Conservation (phyloP, 164 flowering plant genomes). For the Buxus sempervirens region DNA sequence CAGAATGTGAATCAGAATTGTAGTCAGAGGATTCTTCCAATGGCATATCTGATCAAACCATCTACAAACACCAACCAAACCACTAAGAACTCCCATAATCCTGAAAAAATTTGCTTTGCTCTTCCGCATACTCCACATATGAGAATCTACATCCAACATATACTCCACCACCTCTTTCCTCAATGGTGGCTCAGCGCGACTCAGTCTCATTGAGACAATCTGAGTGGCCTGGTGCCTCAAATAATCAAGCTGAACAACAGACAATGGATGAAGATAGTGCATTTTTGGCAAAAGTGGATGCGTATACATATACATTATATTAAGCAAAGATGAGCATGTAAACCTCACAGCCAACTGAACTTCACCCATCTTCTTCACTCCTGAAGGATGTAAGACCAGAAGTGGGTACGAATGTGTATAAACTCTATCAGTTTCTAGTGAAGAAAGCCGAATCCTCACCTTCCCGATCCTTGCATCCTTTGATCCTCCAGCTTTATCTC, state of each 20-base stretch:
- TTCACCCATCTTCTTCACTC: conserved; percentile 66
- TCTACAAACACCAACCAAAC: conserved; percentile 20
- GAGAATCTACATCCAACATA: no score
- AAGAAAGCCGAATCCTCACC: conserved; percentile 53
- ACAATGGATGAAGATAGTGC: conserved; percentile 47
- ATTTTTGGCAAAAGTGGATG: conserved; percentile 46
- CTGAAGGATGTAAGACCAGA: conserved; percentile 37
- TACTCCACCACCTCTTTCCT: conserved; percentile 56
- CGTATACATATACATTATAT: conserved; percentile 32
- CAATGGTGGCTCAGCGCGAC: no score
- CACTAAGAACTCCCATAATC: conserved; percentile 24
- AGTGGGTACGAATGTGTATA: conserved; percentile 59
- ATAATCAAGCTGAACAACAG: conserved; percentile 34
- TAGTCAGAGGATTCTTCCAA: conserved; percentile 45
- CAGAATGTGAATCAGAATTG: conserved; percentile 35
- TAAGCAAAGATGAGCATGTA: conserved; percentile 31
- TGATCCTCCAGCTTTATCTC: conserved; percentile 4
- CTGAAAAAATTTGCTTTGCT: conserved; percentile 48
- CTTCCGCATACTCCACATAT: conserved; percentile 53
- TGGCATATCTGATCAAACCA: conserved; percentile 38
- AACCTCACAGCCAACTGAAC: conserved; percentile 56
- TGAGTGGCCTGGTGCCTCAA: conserved; percentile 44
- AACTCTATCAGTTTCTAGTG: conserved; percentile 42
- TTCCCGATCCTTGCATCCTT: conserved; percentile 49
- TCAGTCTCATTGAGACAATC: conserved; percentile 33